Evolutionary conservation across 139 green algal species (phyloP), one percentile per base, ranked within the genome.

Genomic region (Chlamydomonas schloesseri): DNA sequence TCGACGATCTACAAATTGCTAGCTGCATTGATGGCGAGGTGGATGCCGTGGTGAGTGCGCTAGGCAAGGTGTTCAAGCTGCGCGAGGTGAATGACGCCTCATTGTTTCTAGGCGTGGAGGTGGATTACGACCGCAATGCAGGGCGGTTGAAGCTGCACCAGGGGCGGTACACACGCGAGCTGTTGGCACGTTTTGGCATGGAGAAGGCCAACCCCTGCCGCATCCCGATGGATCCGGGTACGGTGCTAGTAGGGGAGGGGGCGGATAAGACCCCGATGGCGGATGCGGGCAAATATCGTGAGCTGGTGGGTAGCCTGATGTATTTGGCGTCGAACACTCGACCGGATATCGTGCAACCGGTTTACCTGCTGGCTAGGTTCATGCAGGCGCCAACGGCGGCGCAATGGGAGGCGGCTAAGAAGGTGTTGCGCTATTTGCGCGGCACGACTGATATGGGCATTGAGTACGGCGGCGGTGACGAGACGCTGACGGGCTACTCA

Each of bases 371-470:
- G 20, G 62, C 62, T 6, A 26, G 62, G 6, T 70, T 36, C 23
- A 71, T 82, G 36, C 15, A 29, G 62, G 10, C 34, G 62, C 62
- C 62, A 17, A 57, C 62, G 28, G 69, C n/a, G 3, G 60, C 58
- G 24, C 91, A 92, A 33, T 92, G 89, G 91, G 42, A 68, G 21
- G 85, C 85, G 28, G 91, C 86, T 31, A 91, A 76, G 71, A 5
- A 50, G 5, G 80, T 90, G 6, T 29, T 89, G 50, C 80, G 68
- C 33, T 91, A 91, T 46, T 46, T 93, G 47, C 24, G 17, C 42
- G 67, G 67, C 42, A 90, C 83, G 33, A 37, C 42, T 18, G 78
- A 82, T n/a, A 68, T 75, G 42, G 68, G 79, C 64, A 60, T 92
- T 14, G 77, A 5, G 62, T 88, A 71, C 31, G 15, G 53, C 53